phyloP scores from a whole-genome alignment of 1,139 yeast genomes.

The Saccharomyces hybrid region DNA sequence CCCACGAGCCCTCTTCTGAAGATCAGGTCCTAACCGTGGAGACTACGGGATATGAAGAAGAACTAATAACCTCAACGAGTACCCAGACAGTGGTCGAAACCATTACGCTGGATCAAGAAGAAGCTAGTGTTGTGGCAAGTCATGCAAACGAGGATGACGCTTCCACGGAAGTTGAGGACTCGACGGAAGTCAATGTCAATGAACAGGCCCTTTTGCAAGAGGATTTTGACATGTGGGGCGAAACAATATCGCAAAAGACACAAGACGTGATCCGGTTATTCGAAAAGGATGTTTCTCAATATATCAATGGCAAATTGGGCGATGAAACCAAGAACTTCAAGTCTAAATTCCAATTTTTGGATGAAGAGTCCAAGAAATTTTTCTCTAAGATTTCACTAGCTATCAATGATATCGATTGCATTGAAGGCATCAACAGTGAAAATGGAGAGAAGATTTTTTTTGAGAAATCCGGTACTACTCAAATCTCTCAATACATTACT shows the following conservation, averaged over 20 bases:
- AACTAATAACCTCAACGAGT: neutral
- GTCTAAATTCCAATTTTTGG: neutral
- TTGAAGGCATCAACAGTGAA: constrained; percentile 37
- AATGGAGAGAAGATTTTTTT: constrained; percentile 34
- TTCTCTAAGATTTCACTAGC: constrained; percentile 14
- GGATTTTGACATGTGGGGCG: constrained; percentile 14
- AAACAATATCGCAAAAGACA: constrained; percentile 10
- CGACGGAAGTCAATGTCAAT: constrained; percentile 6
- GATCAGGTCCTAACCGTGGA: neutral
- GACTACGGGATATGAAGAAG: too few species aligned
- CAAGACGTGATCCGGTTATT: constrained; percentile 8
- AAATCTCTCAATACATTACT: constrained; percentile 20
- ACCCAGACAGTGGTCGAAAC: neutral
- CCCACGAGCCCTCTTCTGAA: neutral
- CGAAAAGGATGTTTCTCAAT: constrained; percentile 9
- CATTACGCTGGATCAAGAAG: neutral
- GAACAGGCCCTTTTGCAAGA: constrained; percentile 10
- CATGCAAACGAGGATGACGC: neutral
- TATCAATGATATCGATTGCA: constrained; percentile 44
- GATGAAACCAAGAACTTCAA: neutral
- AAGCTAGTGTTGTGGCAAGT: neutral
- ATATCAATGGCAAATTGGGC: constrained; percentile 3
- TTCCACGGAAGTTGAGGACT: neutral
- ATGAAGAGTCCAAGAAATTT: neutral
- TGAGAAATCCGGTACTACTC: constrained; percentile 29